phyloP scores from a whole-genome alignment of 2,329 filamentous ascomycete species.

The Aspergillus niger region DNA sequence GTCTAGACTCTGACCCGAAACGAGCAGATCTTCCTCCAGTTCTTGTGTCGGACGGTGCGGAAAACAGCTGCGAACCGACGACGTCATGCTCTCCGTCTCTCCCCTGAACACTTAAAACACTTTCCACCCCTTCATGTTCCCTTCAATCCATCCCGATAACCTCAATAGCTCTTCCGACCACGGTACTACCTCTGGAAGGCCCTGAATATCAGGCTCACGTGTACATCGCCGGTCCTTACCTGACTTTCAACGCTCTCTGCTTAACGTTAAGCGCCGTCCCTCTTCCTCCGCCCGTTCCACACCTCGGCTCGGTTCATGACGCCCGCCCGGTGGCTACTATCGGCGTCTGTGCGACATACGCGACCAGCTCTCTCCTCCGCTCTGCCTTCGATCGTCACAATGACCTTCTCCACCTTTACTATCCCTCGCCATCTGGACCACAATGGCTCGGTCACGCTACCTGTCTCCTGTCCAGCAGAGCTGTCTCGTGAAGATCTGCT shows the following conservation, averaged over 20 bases:
- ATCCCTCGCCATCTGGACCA: constrained; percentile 30
- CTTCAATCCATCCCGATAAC: background rate
- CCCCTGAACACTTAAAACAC: background rate
- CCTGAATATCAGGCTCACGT: background rate
- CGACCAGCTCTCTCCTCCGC: constrained; percentile 1
- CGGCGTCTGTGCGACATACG: constrained; percentile 11
- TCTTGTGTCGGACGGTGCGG: background rate
- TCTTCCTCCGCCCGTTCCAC: background rate
- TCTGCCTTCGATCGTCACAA: constrained; percentile 6
- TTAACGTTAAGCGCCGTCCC: too few species aligned
- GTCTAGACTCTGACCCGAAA: background rate
- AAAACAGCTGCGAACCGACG: background rate
- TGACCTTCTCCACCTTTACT: constrained; percentile 47
- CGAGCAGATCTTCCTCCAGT: too few species aligned
- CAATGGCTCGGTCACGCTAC: constrained; percentile 35
- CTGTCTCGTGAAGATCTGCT: constrained; percentile 49
- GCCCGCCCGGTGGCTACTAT: constrained; percentile 16
- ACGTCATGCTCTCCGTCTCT: background rate
- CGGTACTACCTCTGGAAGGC: background rate
- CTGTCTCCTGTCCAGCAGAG: constrained; percentile 47
- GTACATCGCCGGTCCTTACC: background rate
- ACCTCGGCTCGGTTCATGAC: background rate
- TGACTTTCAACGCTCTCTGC: background rate
- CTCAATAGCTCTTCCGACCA: background rate
- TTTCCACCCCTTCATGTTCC: background rate